phyloP scores from a whole-genome alignment of 331 rosid genomes.

The Acacia pycnantha region DNA sequence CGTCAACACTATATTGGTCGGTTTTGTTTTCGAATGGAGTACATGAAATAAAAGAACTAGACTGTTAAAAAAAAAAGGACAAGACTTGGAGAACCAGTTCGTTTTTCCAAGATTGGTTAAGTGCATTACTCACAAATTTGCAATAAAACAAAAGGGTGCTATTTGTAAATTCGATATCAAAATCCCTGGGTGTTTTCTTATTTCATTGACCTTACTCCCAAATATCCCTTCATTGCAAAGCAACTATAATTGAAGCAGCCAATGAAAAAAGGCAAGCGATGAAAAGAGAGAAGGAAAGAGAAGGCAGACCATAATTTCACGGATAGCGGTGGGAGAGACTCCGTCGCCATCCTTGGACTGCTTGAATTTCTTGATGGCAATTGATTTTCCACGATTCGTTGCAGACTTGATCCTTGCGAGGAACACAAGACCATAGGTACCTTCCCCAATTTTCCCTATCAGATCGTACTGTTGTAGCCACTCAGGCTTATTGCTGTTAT shows the following conservation, averaged over 20 bases:
- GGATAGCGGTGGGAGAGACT: slow-evolving; percentile 97
- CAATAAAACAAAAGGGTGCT: background rate
- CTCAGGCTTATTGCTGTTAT: slow-evolving; percentile 69
- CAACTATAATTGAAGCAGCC: background rate
- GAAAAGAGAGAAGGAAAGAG: background rate
- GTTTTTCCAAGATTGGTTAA: background rate
- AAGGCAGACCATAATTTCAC: slow-evolving; percentile 80
- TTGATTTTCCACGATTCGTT: slow-evolving; percentile 82
- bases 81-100: background rate
- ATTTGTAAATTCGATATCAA: background rate
- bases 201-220: background rate
- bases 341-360: slow-evolving; percentile 97
- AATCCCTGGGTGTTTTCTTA: background rate
- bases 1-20: background rate
- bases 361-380: slow-evolving; percentile 93
- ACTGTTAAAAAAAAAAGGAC: background rate
- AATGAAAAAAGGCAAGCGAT: background rate
- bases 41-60: background rate
- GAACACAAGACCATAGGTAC: slow-evolving; percentile 95
- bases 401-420: slow-evolving; percentile 72
- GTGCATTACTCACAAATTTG: background rate
- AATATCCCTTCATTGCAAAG: background rate
- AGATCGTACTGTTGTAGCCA: slow-evolving; percentile 98
- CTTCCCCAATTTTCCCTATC: slow-evolving; percentile 92
- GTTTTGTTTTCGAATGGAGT: background rate